Base-by-base conservation (phyloP, 495 filamentous ascomycete species). In the Lophiotrema nucula region DNA sequence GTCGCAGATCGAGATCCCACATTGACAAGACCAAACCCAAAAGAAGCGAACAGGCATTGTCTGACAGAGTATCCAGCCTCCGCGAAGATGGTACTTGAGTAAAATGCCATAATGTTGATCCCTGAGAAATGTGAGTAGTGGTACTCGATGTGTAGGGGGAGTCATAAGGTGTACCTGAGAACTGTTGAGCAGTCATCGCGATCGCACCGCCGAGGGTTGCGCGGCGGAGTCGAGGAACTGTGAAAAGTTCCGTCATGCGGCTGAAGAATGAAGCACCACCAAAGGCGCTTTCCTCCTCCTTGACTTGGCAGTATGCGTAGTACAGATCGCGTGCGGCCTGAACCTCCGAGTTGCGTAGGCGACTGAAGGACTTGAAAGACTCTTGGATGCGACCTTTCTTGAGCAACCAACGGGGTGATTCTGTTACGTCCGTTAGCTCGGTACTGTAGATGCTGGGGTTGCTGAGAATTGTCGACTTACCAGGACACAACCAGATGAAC, bases 351-450 rank as follows among this genome's bases (percentile, higher is more conserved):
- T 55, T 49, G 1, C 61, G 55, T 1, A 64, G 22, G 3, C 49
- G 47, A 27, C 22, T 21, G 24, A 64, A 31, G 22, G 60, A 45
- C 13, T 50, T 37, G 33, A 24, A 60, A 11, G 60, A 27, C 18
- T 64, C 26, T 42, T 46, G 31, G 27, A 46, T 28, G 4, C 48
- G 37, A 18, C 49, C 48, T 28, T 54, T 53, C 26, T 64, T 64
- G 24, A 64, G 13, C 2, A 54, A 33, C 61, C 61, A 64, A 13
- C 61, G 38, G 4, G 61, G 61, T 2, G 48, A 54, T 38, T 62
- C 58, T 35, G 31, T 8, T 8, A 15, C 31, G 31, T n/a, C n/a
- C 8, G 31, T 35, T 35, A 35, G 31, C n/a, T n/a, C n/a, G 31
- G 31, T 35, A 8, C 8, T 35, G 31, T 15, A 15, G 8, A 35